A percentile compares a stretch with the other conserved stretches of the same genome.
phyloP scores from a whole-genome alignment of 768 basidiomycete genomes.

The Leucocoprinus birnbaumii region DNA sequence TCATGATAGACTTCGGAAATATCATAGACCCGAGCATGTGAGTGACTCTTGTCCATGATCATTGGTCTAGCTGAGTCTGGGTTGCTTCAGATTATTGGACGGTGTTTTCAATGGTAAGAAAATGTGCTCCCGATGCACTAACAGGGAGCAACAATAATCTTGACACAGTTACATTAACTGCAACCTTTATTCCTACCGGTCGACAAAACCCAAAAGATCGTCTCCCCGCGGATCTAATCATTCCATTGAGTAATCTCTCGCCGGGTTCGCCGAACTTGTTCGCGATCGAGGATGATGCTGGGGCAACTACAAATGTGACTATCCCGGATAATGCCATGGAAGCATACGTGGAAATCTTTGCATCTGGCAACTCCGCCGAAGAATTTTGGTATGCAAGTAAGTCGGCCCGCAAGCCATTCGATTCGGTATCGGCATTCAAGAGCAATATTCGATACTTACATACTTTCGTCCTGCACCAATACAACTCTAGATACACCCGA shows the following conservation, averaged over 20 bases:
- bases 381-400: conserved; percentile 58
- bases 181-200: too few relatives aligned
- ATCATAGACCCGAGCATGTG: background rate
- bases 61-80: too few relatives aligned
- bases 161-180: too few relatives aligned
- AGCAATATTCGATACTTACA: too few relatives aligned
- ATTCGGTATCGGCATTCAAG: background rate
- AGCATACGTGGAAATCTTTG: conserved; percentile 51
- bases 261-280: conserved; percentile 43
- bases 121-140: too few relatives aligned
- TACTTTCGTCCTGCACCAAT: background rate
- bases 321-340: conserved; percentile 51
- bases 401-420: conserved; percentile 8
- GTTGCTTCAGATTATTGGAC: too few relatives aligned
- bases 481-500: conserved; percentile 37
- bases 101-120: too few relatives aligned
- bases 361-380: conserved; percentile 54
- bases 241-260: conserved; percentile 54
- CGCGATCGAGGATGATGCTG: conserved; percentile 21
- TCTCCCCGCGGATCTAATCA: conserved; percentile 45
- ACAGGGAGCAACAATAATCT: too few relatives aligned
- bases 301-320: conserved; percentile 38
- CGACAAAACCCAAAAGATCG: background rate
- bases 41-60: too few relatives aligned
- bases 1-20: too few relatives aligned